Base-by-base conservation (phyloP, 2,329 filamentous ascomycete genomes). In the Paramyrothecium sp. region DNA sequence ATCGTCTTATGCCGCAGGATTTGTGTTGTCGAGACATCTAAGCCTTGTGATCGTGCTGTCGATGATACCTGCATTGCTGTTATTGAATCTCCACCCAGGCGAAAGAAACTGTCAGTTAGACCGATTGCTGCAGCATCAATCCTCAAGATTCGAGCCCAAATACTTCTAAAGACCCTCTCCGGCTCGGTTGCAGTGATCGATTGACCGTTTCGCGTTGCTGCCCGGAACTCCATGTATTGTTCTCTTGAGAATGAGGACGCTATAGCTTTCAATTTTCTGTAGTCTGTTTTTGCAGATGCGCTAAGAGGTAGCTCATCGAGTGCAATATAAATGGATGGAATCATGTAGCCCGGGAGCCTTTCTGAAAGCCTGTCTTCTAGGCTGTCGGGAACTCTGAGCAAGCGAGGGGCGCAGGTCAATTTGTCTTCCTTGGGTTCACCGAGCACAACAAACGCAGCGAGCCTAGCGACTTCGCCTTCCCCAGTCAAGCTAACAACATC, bases 51-150 rank as follows among this genome's bases (percentile, higher is more conserved):
- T 1, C 58, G 56, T 7, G 55, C 58, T 4, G 51, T 51, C 2
- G 56, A 51, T 12, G 56, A 54, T 3, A 61, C 33, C 51, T 62
- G 56, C 58, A 59, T 26, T 33, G 3, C 23, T 16, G 30, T 17
- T 30, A 81, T 73, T 0, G 79, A 81, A 61, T 81, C 77, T 19
- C 80, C 80, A 7, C 80, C 79, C 0, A 80, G 71, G 0, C 69
- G 69, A 68, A 82, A 79, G 65, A 82, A 82, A 64, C 75, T 79
- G 60, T 80, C 75, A 3, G 77, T 72, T 2, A 71, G 60, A 2
- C 73, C 71, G 23, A 81, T 75, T 3, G 63, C 58, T 2, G 70
- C 62, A 12, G 67, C 56, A 2, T 66, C 59, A 4, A 77, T 59
- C 2, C 61, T 62, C 5, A 80, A 67, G 0, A 76, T 62, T 1